phyloP scores from a whole-genome alignment of 192 early-diverging fungal species.

The Phycomyces nitens region DNA sequence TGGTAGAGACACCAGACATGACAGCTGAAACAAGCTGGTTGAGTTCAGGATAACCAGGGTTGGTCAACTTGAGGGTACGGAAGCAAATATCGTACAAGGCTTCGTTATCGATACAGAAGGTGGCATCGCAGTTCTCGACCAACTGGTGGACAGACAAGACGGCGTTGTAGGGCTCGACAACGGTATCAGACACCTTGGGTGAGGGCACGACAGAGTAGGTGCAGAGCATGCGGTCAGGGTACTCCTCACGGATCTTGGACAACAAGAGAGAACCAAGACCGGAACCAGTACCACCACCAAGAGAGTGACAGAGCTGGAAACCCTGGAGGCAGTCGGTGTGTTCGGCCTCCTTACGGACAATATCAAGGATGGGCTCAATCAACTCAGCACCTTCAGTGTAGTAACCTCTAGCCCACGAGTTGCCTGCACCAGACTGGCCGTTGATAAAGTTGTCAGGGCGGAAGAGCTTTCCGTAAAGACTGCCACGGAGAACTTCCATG shows the following conservation, averaged over 20 bases:
- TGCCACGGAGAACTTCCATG: constrained; percentile 56
- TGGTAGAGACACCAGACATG: constrained; percentile 96
- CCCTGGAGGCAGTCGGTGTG: constrained; percentile 64
- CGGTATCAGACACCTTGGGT: constrained; percentile 78
- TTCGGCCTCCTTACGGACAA: constrained; percentile 65
- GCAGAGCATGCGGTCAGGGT: constrained; percentile 70
- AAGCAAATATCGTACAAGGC: constrained; percentile 99
- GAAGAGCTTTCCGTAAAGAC: constrained; percentile 59
- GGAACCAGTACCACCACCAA: constrained; percentile 71
- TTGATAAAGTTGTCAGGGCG: constrained; percentile 65
- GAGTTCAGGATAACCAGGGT: constrained; percentile 87
- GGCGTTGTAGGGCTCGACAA: constrained; percentile 99
- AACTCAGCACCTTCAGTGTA: constrained; percentile 78
- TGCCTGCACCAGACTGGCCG: constrained; percentile 77
- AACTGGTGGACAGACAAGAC: constrained; percentile 96
- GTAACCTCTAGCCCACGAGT: constrained; percentile 91
- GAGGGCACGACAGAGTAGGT: constrained; percentile 74
- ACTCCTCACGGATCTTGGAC: constrained; percentile 73
- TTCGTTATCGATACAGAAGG: constrained; percentile 99
- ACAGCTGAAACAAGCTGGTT: constrained; percentile 96
- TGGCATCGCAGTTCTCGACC: constrained; percentile 98
- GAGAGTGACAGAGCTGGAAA: constrained; percentile 71
- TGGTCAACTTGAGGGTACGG: constrained; percentile 92
- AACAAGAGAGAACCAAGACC: constrained; percentile 69
- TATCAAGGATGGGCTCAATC: constrained; percentile 61